Conservation (phyloP, 192 early-diverging fungal genomes). For the Gaertneriomyces sp. region DNA sequence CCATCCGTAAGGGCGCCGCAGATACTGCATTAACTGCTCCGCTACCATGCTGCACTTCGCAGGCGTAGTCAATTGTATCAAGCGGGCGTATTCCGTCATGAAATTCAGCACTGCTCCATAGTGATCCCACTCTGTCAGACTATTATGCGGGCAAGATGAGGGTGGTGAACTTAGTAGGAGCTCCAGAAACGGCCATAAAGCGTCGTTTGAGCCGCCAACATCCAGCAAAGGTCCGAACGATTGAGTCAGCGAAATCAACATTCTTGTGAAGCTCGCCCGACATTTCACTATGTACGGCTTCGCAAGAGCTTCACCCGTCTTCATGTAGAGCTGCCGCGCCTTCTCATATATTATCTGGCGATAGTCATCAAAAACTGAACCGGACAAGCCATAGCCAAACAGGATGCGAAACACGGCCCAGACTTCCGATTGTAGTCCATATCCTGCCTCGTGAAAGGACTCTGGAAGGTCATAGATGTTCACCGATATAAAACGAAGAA, state of each 20-base stretch:
- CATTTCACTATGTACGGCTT: not conserved
- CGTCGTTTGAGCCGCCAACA: conserved; percentile 31
- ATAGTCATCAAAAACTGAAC: conserved; percentile 26
- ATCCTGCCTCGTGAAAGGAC: not conserved
- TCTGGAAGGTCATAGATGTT: not conserved
- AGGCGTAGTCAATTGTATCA: no score
- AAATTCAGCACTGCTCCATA: conserved; percentile 1
- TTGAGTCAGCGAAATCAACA: conserved; percentile 12
- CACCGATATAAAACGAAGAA: conserved; percentile 12
- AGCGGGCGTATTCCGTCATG: not conserved
- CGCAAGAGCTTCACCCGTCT: not conserved
- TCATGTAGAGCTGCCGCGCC: not conserved
- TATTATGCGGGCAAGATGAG: not conserved
- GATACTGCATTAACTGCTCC: no score
- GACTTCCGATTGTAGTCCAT: conserved; percentile 12
- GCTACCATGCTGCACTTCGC: no score
- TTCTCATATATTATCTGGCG: conserved; percentile 10
- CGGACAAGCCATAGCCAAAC: conserved; percentile 26
- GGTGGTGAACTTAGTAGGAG: conserved; percentile 1
- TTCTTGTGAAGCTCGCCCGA: not conserved
- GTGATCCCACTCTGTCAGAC: not conserved
- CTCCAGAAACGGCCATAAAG: conserved; percentile 23
- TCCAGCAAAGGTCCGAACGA: conserved; percentile 26
- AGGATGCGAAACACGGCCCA: conserved; percentile 13
- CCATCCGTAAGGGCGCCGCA: no score